Percentiles rank a stretch among this genome's conserved stretches.
Evolutionary conservation across 2,329 filamentous ascomycete species (phyloP).

Genomic region (Monosporascus cannonballus): DNA sequence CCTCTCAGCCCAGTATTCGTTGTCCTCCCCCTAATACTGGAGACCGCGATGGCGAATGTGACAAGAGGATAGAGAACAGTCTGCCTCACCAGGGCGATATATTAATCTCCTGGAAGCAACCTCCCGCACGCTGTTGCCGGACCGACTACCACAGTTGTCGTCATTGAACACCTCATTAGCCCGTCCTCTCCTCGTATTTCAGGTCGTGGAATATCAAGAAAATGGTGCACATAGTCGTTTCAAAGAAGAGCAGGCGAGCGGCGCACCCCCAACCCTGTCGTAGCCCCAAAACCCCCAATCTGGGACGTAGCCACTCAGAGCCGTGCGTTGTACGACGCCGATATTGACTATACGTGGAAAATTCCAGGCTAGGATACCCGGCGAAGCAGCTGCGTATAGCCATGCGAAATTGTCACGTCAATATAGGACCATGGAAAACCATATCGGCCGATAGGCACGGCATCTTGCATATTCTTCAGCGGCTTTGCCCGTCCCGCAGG

Average conservation of each 20-base stretch:
- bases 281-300: not conserved
- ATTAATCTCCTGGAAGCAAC: too few species aligned
- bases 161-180: not conserved
- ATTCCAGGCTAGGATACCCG: not conserved
- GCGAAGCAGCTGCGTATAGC: not conserved
- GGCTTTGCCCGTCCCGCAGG: not conserved
- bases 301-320: not conserved
- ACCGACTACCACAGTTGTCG: too few species aligned
- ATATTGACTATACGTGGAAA: not conserved
- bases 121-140: not conserved
- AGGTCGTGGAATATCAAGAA: not conserved
- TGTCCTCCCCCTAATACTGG: too few species aligned
- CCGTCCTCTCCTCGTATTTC: not conserved
- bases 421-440: not conserved
- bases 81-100: too few species aligned
- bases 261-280: not conserved
- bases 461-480: not conserved
- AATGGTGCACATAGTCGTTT: not conserved
- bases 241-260: not conserved
- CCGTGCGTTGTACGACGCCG: not conserved
- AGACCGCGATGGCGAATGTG: too few species aligned
- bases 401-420: not conserved
- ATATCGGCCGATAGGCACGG: not conserved
- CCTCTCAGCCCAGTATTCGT: too few species aligned
- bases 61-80: too few species aligned